Percentiles rank a stretch among this genome's conserved stretches.
Conservation (phyloP, 495 filamentous ascomycete species). For the Ramalina intermedia region DNA sequence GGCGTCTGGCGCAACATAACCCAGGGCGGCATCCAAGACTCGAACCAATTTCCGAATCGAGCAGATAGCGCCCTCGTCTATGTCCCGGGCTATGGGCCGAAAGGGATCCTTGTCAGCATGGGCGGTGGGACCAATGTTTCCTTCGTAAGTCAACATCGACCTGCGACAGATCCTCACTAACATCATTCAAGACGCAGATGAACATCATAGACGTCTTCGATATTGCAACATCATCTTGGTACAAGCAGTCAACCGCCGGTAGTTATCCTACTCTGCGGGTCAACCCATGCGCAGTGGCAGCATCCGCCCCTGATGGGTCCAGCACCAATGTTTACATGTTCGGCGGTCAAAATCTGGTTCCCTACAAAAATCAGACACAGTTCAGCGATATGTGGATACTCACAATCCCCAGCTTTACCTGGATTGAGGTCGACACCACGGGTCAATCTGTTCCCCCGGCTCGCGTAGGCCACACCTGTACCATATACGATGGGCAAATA, state of each 20-base stretch:
- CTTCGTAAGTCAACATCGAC: conserved; percentile 27
- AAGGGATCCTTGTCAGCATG: conserved; percentile 55
- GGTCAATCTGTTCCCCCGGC: conserved; percentile 41
- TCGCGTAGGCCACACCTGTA: conserved; percentile 55
- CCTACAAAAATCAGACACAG: conserved; percentile 43
- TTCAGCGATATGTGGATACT: conserved; percentile 69
- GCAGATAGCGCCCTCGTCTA: conserved; percentile 59
- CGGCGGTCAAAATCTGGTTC: conserved; percentile 56
- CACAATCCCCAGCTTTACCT: conserved; percentile 58
- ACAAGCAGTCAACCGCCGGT: conserved; percentile 56
- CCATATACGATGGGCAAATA: conserved; percentile 55
- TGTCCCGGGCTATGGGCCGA: conserved; percentile 55
- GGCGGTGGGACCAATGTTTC: conserved; percentile 50
- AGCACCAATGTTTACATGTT: conserved; percentile 65
- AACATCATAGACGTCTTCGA: conserved; percentile 64
- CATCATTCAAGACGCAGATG: conserved; percentile 39
- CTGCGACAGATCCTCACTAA: not conserved
- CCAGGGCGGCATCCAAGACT: conserved; percentile 47
- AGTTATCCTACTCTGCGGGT: conserved; percentile 48
- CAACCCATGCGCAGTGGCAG: conserved; percentile 59
- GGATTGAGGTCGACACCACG: conserved; percentile 46
- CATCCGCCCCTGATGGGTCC: conserved; percentile 53
- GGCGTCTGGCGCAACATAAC: conserved; percentile 59
- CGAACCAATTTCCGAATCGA: conserved; percentile 49
- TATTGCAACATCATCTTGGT: conserved; percentile 63